These are phyloP conservation scores for Fraxinus albicans DNA, from an alignment of 305 asterid genomes.

Conservation along the genomic window DNA sequence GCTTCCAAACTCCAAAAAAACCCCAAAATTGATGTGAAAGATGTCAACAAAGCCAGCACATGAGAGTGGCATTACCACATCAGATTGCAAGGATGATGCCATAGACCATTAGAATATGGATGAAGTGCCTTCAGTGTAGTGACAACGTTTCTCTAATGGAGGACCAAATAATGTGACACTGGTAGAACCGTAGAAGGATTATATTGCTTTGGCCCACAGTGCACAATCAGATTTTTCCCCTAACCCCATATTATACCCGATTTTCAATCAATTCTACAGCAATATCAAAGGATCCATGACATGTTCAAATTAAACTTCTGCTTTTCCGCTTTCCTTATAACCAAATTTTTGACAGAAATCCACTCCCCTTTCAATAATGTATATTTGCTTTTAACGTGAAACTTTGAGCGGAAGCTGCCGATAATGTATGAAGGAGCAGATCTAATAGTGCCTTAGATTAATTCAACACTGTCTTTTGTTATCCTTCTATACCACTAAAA, in stretches of 20 bases:
- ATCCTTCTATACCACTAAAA: not conserved
- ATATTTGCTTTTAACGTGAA: not conserved
- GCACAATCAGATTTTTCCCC: not conserved
- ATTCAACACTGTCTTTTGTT: not conserved
- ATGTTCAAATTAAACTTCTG: not conserved
- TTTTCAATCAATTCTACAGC: not conserved
- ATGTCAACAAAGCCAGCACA: not conserved
- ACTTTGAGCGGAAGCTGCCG: not conserved
- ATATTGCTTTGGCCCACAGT: not conserved
- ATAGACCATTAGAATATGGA: not conserved
- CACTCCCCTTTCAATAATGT: not conserved
- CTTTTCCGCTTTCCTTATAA: not conserved
- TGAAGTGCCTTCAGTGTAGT: not conserved
- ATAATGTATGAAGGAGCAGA: not conserved
- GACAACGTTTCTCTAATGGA: not conserved
- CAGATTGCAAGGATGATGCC: not conserved
- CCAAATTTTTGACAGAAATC: not conserved
- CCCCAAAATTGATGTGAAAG: not conserved
- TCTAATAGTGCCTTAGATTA: not conserved
- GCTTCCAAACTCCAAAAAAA: not conserved
- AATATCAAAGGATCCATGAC: not conserved
- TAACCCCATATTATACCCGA: not conserved
- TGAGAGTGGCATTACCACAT: not conserved
- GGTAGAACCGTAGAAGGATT: not conserved
- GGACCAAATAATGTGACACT: not conserved